phyloP scores from a whole-genome alignment of 495 filamentous ascomycete species.

The Stereocaulon alpinum region DNA sequence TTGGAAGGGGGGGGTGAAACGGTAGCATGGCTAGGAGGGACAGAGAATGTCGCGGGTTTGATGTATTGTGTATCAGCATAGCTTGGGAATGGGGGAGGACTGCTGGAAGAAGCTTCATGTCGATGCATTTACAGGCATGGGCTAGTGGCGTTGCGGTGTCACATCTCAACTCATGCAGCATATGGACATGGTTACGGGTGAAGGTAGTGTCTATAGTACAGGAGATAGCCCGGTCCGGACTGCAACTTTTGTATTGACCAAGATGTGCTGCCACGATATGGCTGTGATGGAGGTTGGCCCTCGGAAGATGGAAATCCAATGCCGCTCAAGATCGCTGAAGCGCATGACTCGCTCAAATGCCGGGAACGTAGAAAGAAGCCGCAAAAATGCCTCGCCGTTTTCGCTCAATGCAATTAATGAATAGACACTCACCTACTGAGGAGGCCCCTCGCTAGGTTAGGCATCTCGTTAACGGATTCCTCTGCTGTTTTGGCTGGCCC shows the following conservation, averaged over 20 bases:
- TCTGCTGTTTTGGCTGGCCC: constrained; percentile 38
- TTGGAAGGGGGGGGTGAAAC: constrained; percentile 55
- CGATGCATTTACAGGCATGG: not conserved
- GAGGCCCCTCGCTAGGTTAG: not conserved
- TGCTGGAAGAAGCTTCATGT: not conserved
- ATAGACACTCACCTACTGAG: too few relatives aligned
- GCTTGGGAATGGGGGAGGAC: not conserved
- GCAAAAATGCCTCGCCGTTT: too few relatives aligned
- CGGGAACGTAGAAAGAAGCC: not conserved
- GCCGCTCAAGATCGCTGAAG: constrained; percentile 4
- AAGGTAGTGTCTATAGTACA: not conserved
- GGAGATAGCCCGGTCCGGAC: not conserved
- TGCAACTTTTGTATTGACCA: constrained; percentile 6
- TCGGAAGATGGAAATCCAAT: not conserved
- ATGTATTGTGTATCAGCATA: too few relatives aligned
- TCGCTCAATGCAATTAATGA: not conserved
- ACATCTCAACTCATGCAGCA: not conserved
- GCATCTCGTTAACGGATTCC: constrained; percentile 21
- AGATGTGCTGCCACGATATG: not conserved
- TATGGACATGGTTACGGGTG: not conserved
- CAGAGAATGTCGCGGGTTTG: too few relatives aligned
- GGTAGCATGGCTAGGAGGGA: not conserved
- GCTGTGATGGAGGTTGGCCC: too few relatives aligned
- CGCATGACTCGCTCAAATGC: constrained; percentile 4
- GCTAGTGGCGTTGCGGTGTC: not conserved